Conservation (phyloP, 257 asterid species). For the Dorcoceras hygrometricum region DNA sequence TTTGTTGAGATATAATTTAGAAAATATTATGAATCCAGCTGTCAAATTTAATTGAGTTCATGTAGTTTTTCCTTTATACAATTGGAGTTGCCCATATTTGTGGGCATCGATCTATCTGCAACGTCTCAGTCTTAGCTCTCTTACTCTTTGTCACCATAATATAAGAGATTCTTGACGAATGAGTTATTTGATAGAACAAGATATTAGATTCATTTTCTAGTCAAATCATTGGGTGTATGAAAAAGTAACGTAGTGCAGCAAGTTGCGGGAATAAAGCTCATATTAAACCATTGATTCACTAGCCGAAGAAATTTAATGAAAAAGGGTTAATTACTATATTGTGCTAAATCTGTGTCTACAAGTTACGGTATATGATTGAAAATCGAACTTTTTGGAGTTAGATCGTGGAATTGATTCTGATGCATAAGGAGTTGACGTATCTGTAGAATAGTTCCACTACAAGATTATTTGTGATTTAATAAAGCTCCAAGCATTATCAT, state of each 20-base stretch:
- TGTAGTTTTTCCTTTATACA: too few species aligned
- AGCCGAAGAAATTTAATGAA: neutral
- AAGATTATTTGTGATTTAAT: neutral
- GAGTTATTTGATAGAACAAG: too few species aligned
- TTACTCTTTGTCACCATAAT: too few species aligned
- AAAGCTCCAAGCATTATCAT: neutral
- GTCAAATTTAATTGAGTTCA: neutral
- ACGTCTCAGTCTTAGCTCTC: too few species aligned
- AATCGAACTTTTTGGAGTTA: neutral
- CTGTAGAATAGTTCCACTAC: neutral
- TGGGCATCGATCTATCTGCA: too few species aligned
- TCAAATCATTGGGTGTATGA: neutral
- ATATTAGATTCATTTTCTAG: too few species aligned
- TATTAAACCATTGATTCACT: neutral
- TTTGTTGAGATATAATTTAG: neutral
- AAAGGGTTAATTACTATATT: too few species aligned
- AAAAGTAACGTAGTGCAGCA: neutral
- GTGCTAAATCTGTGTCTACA: too few species aligned
- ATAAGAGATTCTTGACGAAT: too few species aligned
- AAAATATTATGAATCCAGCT: neutral
- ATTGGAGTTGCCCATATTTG: too few species aligned
- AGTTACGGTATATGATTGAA: neutral
- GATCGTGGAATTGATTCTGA: neutral
- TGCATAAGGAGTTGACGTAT: neutral
- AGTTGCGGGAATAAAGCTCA: neutral